Evolutionary conservation across 202 grass and related monocot genomes (phyloP), one percentile per base, ranked within the genome.

Genomic region (Tripidium arundinaceum): DNA sequence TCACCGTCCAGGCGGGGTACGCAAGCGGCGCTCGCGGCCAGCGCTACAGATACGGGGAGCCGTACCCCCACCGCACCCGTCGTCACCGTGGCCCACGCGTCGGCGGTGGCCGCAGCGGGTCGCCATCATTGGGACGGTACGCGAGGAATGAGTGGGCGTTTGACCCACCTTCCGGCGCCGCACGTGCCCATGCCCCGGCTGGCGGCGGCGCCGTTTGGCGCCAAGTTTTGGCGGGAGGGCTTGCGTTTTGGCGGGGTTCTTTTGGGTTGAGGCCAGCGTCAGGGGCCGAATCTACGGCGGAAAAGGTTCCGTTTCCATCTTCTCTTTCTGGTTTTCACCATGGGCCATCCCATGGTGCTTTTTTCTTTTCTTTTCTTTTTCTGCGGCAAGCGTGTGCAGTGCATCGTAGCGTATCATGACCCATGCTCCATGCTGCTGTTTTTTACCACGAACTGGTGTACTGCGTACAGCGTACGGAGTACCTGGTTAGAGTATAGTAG

Each of bases 161-260:
- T 86, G 77, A 81, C 84, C 15, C 11, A 34, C 59, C 42, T 6
- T 19, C 68, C 55, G 75, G 46, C 76, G 22, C 29, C 75, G 59
- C 75, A 78, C 68, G 76, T 65, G 75, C 19, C 68, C 43, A 1
- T 27, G 65, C 5, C 37, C 22, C 11, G 38, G 65, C 36, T 22
- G 57, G 6, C 2, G 68, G 76, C 61, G 47, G 70, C 61, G 76
- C 43, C 46, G 24, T 86, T 86, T 86, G 84, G 84, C 84, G 84
- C 78, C 49, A 86, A 76, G 11, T 60, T 81, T 75, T 81, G 84
- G 84, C 84, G 84, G 84, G 84, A 86, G 38, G 19, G 14, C 3
- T 18, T 24, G 16, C 0, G 22, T 40, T 86, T 81, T 76, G 70
- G 77, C 62, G 84, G 84, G 52, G 0, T 54, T 46, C 47, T 31